Base-by-base conservation (phyloP, 805 yeast genomes). In the Suhomyces vadensis region DNA sequence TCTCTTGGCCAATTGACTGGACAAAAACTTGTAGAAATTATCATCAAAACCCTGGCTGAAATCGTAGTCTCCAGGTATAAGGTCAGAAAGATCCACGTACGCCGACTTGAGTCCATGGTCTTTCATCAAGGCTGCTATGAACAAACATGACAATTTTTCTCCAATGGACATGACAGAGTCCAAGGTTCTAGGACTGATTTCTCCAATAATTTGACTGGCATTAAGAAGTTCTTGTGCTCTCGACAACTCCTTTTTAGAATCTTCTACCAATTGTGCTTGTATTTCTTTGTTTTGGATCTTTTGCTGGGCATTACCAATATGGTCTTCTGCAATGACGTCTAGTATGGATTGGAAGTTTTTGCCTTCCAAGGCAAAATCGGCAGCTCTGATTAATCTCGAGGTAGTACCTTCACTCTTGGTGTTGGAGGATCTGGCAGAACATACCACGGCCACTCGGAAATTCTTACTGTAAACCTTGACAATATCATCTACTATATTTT, bases 371-470 rank as follows among this genome's bases (percentile, higher is more conserved):
- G 92, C 88, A 33, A 78, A 58, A 46, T 91, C 97, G 13, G 97
- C 92, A n/a, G 97, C 87, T 35, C 75, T 67, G 31, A 94, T 65
- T 19, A 94, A 73, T 52, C 98, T 71, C 2, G 95, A 85, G 4
- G 99, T 94, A 36, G 99, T 94, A 41, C 99, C 99, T 63, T 92
- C 97, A 17, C 88, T 81, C 61, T 94, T 94, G 31, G 96, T 85
- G 49, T 86, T 78, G 1, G 96, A 82, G 10, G 97, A 88, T 53
- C 99, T 78, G 2, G 99, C 99, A 25, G 95, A 86, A 64, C 99
- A 94, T 2, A 94, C 99, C 19, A 92, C 95, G 2, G 95, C 97
- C 11, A 91, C 96, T 43, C 84, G 76, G 52, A 75, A 75, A 37
- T 69, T 67, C 31, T 76, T 67, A 26, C 82, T 71, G 60, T 81